Evolutionary conservation across 1,139 yeast species (phyloP), one percentile per base, ranked within the genome.

Genomic region (Meyerozyma athensensis): DNA sequence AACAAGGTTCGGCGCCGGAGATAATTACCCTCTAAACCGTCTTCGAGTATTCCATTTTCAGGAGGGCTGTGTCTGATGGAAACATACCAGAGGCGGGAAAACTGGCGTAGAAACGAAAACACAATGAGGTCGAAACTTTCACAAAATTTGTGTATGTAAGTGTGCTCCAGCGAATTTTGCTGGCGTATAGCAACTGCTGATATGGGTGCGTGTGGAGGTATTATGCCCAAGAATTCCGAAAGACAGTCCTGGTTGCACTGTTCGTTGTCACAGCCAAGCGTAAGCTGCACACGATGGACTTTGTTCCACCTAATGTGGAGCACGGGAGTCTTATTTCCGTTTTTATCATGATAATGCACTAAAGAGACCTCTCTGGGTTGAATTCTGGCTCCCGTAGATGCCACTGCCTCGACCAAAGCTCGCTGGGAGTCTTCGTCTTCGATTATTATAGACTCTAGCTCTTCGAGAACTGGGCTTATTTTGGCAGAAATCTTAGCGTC

Each of bases 1-100:
- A 70, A 81, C 9, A 82, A 47, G 17, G 65, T 67, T 36, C 75
- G 61, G 47, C 87, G 65, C 42, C 87, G 69, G 9, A 73, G 53
- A 46, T 78, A 82, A 48, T 83, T 83, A 0, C 94, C 94, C 50
- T 83, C 90, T 35, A 79, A 72, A 3, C 86, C 86, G 54, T 81
- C 85, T 7, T 31, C 39, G 26, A 63, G 63, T 12, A 42, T 40
- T 0, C 64, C 65, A 28, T 50, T 48, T 55, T 2, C 42, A 1
- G 83, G 81, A 2, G 79, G 70, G 23, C 59, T 61, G 51, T 81
- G 86, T 23, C 68, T 60, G 10, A 81, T 61, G 4, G 74, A 60
- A 12, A 81, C 51, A 33, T 56, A 62, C 19, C 52, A 54, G 32
- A 78, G 44, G 2, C 52, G 47, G 1, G 45, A 38, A 14, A 39